phyloP scores from a whole-genome alignment of 208 protist genomes.

The Leishmania gerbilli region DNA sequence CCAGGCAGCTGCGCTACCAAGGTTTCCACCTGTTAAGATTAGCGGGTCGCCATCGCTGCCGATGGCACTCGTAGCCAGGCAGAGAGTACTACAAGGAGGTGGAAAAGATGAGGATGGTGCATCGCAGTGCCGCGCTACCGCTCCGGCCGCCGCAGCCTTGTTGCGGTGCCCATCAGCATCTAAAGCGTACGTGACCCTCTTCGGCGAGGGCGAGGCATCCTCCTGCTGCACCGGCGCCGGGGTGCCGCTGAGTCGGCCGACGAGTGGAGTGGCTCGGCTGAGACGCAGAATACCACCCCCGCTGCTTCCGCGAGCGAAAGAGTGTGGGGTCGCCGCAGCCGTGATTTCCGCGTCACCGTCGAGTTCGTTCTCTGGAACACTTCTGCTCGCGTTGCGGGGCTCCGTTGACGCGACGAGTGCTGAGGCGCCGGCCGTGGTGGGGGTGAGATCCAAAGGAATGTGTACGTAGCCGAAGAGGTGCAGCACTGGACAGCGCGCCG shows the following conservation, averaged over 20 bases:
- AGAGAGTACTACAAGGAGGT: not conserved
- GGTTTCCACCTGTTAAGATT: not conserved
- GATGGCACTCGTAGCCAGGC: not conserved
- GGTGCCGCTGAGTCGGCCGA: not conserved
- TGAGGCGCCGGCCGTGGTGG: not conserved
- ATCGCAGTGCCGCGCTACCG: not conserved
- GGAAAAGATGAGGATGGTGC: not conserved
- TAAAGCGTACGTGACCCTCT: not conserved
- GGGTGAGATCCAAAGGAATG: slow-evolving; percentile 19
- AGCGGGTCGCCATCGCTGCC: not conserved
- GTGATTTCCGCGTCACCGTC: not conserved
- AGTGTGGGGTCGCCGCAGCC: too few relatives aligned
- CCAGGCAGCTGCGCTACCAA: slow-evolving; percentile 7
- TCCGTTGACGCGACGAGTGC: not conserved
- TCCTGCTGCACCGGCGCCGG: not conserved
- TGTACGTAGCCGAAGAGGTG: slow-evolving; percentile 74
- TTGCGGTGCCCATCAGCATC: not conserved
- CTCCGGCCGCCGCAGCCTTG: not conserved
- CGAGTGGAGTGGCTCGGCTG: not conserved
- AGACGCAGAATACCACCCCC: not conserved
- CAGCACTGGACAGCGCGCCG: slow-evolving; percentile 60
- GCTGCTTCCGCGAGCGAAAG: not conserved
- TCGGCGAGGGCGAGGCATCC: not conserved
- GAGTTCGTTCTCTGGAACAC: not conserved
- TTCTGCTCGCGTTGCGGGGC: not conserved